These are phyloP conservation scores for Vanrija sp. DNA, from an alignment of 1,284 basidiomycete genomes.

Conservation along the genomic window DNA sequence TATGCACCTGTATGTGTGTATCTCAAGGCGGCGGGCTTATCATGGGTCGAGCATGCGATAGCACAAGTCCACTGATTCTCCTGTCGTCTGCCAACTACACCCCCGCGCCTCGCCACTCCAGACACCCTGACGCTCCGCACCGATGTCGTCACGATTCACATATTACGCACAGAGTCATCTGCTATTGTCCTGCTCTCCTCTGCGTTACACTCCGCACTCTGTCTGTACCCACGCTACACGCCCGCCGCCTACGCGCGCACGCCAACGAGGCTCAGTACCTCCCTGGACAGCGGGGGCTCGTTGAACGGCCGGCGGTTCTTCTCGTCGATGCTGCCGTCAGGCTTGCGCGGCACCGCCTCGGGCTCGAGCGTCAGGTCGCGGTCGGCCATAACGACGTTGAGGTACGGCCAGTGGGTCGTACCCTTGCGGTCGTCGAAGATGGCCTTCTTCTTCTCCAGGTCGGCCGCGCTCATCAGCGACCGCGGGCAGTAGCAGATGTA, in stretches of 20 bases:
- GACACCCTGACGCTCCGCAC: too few species aligned
- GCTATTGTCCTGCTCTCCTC: too few species aligned
- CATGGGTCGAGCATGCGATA: too few species aligned
- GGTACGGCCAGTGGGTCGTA: neutral
- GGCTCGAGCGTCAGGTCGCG: neutral
- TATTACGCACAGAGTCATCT: too few species aligned
- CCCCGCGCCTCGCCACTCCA: too few species aligned
- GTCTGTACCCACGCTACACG: neutral
- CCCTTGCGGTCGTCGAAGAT: neutral
- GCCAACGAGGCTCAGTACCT: neutral
- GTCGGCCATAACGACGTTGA: neutral
- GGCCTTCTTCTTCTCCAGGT: conserved; percentile 2
- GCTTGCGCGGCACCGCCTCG: neutral
- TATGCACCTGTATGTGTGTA: too few species aligned
- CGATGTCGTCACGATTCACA: too few species aligned
- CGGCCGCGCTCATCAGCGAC: conserved; percentile 6
- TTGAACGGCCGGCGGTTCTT: neutral
- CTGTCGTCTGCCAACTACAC: too few species aligned
- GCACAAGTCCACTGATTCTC: too few species aligned
- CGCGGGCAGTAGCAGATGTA: conserved; percentile 19
- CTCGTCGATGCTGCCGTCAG: too few species aligned
- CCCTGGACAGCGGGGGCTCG: neutral
- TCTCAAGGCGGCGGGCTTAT: too few species aligned
- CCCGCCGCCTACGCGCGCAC: neutral
- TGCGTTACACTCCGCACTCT: too few species aligned